Percentiles rank a stretch among this genome's conserved stretches.
These are phyloP conservation scores for Bjerkandera adusta DNA, from an alignment of 1,284 basidiomycete genomes.

Conservation along the genomic window DNA sequence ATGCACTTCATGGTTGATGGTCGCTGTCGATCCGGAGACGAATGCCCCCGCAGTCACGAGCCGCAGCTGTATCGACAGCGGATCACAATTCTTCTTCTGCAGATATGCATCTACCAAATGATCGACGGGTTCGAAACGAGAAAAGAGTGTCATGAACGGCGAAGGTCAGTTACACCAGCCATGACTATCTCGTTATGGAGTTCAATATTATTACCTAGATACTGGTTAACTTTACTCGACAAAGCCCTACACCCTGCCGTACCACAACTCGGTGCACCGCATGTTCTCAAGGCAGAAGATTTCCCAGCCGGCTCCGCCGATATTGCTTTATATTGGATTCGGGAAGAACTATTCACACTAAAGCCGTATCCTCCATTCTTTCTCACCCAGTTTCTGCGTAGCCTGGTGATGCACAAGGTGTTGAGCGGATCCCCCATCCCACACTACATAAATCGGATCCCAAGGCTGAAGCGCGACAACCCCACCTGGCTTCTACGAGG, in stretches of 20 bases:
- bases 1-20: not conserved
- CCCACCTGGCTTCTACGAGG: not conserved
- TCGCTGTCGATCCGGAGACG: not conserved
- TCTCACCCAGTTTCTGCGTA: not conserved
- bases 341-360: not conserved
- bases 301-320: not conserved
- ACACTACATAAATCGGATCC: not conserved
- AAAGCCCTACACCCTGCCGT: not conserved
- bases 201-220: not conserved
- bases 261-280: not conserved
- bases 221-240: not conserved
- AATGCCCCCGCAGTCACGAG: not conserved
- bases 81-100: not conserved
- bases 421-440: not conserved
- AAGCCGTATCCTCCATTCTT: not conserved
- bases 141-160: not conserved
- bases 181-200: too few species aligned
- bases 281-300: not conserved
- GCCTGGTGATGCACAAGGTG: not conserved
- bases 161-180: not conserved
- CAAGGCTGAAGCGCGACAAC: not conserved
- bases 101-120: slow-evolving; percentile 3
- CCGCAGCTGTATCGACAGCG: not conserved
- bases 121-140: not conserved
- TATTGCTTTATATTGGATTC: not conserved